Conservation (phyloP, 2,329 filamentous ascomycete genomes). For the Didymella glomerata region DNA sequence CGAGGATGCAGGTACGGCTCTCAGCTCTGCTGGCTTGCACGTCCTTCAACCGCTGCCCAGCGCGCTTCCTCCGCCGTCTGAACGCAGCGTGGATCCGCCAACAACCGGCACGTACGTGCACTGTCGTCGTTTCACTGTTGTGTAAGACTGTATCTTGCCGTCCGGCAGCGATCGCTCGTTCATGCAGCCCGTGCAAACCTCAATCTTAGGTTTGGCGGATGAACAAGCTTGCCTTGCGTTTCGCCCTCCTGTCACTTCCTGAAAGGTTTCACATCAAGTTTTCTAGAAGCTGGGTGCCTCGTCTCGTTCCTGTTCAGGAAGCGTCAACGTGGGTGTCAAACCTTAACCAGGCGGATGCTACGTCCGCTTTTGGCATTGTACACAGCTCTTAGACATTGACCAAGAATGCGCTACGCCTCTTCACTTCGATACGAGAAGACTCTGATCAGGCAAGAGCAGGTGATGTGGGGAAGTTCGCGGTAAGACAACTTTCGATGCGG, state of each 20-base stretch:
- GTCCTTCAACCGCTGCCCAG: slow-evolving; percentile 10
- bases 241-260: slow-evolving; percentile 37
- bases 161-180: slow-evolving; percentile 29
- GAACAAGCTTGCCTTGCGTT: slow-evolving; percentile 29
- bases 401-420: slow-evolving; percentile 21
- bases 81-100: slow-evolving; percentile 20
- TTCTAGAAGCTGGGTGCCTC: slow-evolving; percentile 41
- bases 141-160: slow-evolving; percentile 21
- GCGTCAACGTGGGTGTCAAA: slow-evolving; percentile 34
- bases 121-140: slow-evolving; percentile 34
- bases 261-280: slow-evolving; percentile 40
- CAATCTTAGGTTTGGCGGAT: slow-evolving; percentile 27
- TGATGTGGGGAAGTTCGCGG: slow-evolving; percentile 31
- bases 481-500: slow-evolving; percentile 35
- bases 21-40: slow-evolving; percentile 18
- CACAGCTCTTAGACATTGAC: slow-evolving; percentile 25
- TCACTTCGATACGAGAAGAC: slow-evolving; percentile 18
- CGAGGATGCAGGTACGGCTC: slow-evolving; percentile 15
- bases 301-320: slow-evolving; percentile 25
- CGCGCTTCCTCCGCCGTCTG: slow-evolving; percentile 18
- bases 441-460: slow-evolving; percentile 21
- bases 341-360: slow-evolving; percentile 31
- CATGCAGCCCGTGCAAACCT: slow-evolving; percentile 40
- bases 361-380: slow-evolving; percentile 25
- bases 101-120: slow-evolving; percentile 26